phyloP scores from a whole-genome alignment of 345 rosid genomes.

The Pugionium cornutum region DNA sequence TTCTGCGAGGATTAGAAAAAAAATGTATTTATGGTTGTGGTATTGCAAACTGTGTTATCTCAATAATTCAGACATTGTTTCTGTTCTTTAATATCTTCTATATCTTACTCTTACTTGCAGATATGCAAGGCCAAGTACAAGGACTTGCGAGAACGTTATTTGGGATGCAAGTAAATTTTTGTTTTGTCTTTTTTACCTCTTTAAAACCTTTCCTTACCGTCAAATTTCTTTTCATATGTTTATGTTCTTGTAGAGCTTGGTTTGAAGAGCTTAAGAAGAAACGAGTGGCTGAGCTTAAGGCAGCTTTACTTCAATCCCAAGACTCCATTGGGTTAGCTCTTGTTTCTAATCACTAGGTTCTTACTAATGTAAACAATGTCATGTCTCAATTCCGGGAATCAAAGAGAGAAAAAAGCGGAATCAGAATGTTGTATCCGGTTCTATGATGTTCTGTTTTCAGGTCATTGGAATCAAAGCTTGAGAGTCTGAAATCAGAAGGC shows the following conservation, averaged over 20 bases:
- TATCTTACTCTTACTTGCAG: constrained; percentile 42
- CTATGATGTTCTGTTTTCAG: constrained; percentile 36
- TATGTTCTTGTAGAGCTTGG: constrained; percentile 53
- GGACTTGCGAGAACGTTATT: constrained; percentile 59
- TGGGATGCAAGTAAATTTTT: constrained; percentile 60
- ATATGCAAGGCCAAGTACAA: constrained; percentile 77
- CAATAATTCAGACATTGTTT: background rate
- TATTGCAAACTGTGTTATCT: no score
- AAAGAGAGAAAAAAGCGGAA: no score
- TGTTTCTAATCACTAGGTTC: no score
- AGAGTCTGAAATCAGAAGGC: constrained; percentile 63
- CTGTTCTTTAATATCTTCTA: background rate
- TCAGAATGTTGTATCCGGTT: no score
- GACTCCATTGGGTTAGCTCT: constrained; percentile 74
- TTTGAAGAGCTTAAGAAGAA: constrained; percentile 82
- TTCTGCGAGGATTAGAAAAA: no score
- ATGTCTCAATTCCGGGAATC: no score
- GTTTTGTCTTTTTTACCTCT: no score
- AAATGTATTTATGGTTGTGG: no score
- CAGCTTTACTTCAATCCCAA: constrained; percentile 66
- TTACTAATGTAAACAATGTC: no score
- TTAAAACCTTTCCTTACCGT: background rate
- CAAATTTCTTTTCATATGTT: background rate
- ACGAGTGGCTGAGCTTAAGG: constrained; percentile 72
- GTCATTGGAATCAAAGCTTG: constrained; percentile 75